Percentiles rank a stretch among this genome's conserved stretches.
phyloP scores from a whole-genome alignment of 257 asterid genomes.

The Haberlea rhodopensis region DNA sequence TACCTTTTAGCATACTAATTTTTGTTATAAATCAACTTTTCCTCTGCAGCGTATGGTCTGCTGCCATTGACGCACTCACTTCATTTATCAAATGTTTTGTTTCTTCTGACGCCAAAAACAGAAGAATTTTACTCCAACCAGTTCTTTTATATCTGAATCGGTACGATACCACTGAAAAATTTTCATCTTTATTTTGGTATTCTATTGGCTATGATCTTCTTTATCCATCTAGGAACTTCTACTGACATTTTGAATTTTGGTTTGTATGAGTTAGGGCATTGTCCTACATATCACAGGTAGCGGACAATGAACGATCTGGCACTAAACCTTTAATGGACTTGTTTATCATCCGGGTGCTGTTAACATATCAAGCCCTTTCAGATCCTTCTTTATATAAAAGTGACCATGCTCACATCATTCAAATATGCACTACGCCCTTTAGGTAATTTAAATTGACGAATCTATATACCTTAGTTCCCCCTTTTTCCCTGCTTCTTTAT shows the following conservation, averaged over 20 bases:
- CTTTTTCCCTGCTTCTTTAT: slow-evolving; percentile 13
- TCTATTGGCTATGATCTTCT: slow-evolving; percentile 21
- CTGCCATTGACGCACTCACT: slow-evolving; percentile 88
- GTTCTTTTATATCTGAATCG: slow-evolving; percentile 83
- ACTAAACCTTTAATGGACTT: slow-evolving; percentile 60
- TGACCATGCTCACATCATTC: slow-evolving; percentile 75
- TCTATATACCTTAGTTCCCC: slow-evolving; percentile 13
- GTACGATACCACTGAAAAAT: slow-evolving; percentile 35
- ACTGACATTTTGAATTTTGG: slow-evolving; percentile 29
- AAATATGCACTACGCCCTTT: slow-evolving; percentile 87
- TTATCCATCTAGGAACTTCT: slow-evolving; percentile 18
- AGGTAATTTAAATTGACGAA: slow-evolving; percentile 49
- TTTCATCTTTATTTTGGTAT: slow-evolving; percentile 14
- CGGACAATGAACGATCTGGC: slow-evolving; percentile 63
- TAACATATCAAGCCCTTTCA: slow-evolving; percentile 79
- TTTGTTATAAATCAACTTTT: slow-evolving; percentile 24
- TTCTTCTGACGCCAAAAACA: slow-evolving; percentile 64
- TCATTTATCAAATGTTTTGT: slow-evolving; percentile 77
- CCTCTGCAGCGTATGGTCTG: slow-evolving; percentile 84
- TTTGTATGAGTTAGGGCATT: slow-evolving; percentile 63
- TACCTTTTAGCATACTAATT: slow-evolving; percentile 2
- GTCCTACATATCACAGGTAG: slow-evolving; percentile 59
- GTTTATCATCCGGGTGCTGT: slow-evolving; percentile 59
- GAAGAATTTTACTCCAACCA: slow-evolving; percentile 85
- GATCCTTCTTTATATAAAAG: slow-evolving; percentile 83